Evolutionary conservation across 2,329 filamentous ascomycete species (phyloP).

Genomic region (Pseudocercospora macadamiae): DNA sequence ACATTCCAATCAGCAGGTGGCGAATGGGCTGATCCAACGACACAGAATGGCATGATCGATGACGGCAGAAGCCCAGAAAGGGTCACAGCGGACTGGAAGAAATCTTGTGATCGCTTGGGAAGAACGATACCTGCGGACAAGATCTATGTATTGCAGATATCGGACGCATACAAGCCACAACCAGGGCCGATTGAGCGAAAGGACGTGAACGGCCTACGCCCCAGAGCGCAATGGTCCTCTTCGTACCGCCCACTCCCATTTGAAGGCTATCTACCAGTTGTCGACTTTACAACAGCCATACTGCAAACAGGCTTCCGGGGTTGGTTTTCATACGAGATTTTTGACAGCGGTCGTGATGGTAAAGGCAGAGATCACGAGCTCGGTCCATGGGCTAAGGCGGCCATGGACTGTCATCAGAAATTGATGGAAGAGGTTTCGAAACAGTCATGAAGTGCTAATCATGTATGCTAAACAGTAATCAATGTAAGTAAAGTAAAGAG

Average conservation of each 20-base stretch:
- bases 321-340: constrained; percentile 72
- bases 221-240: constrained; percentile 71
- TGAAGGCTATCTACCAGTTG: constrained; percentile 70
- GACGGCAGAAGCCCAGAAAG: constrained; percentile 46
- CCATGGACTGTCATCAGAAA: constrained; percentile 38
- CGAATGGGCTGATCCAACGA: constrained; percentile 74
- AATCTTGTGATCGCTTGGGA: constrained; percentile 52
- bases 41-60: constrained; percentile 61
- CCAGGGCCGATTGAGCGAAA: constrained; percentile 55
- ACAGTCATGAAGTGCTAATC: background rate
- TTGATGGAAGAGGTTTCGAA: constrained; percentile 41
- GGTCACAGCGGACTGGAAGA: constrained; percentile 47
- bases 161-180: constrained; percentile 68
- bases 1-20: constrained; percentile 75
- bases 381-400: constrained; percentile 40
- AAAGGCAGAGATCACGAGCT: constrained; percentile 56
- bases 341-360: constrained; percentile 62
- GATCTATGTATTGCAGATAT: constrained; percentile 75
- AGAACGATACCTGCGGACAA: constrained; percentile 65
- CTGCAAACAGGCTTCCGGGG: constrained; percentile 67
- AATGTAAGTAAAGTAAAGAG: no score
- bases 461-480: no score
- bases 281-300: constrained; percentile 66
- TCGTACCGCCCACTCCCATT: constrained; percentile 71
- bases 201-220: constrained; percentile 58